These are phyloP conservation scores for Vararia minispora DNA, from an alignment of 768 basidiomycete species.

Conservation along the genomic window DNA sequence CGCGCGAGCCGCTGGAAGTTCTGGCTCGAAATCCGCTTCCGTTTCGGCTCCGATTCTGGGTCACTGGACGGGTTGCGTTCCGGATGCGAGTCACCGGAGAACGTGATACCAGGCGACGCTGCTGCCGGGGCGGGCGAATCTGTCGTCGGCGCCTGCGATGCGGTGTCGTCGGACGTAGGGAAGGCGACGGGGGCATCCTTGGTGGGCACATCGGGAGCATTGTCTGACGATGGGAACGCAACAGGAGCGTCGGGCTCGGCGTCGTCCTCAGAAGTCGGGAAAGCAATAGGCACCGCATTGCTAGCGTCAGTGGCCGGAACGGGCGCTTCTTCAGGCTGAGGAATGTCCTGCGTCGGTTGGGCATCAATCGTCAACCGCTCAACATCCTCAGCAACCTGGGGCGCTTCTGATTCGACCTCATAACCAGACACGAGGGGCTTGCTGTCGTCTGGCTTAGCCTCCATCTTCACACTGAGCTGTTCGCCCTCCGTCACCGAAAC, in stretches of 20 bases:
- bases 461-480: slow-evolving; percentile 20
- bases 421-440: slow-evolving; percentile 1
- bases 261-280: slow-evolving; percentile 19
- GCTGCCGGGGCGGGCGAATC: slow-evolving; percentile 12
- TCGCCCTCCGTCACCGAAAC: slow-evolving; percentile 55
- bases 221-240: slow-evolving; percentile 23
- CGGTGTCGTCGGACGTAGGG: slow-evolving; percentile 22
- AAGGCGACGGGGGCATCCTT: slow-evolving; percentile 22
- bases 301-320: background rate
- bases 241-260: slow-evolving; percentile 17
- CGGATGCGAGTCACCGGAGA: slow-evolving; percentile 48
- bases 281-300: slow-evolving; percentile 12
- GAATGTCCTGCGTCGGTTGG: slow-evolving; percentile 10
- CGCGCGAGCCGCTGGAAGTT: slow-evolving; percentile 77
- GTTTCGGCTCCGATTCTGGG: slow-evolving; percentile 61
- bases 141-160: slow-evolving; percentile 23
- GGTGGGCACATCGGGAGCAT: slow-evolving; percentile 18
- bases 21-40: slow-evolving; percentile 74
- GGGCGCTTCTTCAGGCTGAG: slow-evolving; percentile 1
- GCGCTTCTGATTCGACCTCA: slow-evolving; percentile 7
- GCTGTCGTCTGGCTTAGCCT: slow-evolving; percentile 7
- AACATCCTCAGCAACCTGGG: slow-evolving; percentile 9
- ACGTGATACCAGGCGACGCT: slow-evolving; percentile 46
- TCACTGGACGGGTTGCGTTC: slow-evolving; percentile 65
- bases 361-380: slow-evolving; percentile 9